phyloP scores from a whole-genome alignment of 83 land plant genomes.

The Diphasiastrum complanatum region DNA sequence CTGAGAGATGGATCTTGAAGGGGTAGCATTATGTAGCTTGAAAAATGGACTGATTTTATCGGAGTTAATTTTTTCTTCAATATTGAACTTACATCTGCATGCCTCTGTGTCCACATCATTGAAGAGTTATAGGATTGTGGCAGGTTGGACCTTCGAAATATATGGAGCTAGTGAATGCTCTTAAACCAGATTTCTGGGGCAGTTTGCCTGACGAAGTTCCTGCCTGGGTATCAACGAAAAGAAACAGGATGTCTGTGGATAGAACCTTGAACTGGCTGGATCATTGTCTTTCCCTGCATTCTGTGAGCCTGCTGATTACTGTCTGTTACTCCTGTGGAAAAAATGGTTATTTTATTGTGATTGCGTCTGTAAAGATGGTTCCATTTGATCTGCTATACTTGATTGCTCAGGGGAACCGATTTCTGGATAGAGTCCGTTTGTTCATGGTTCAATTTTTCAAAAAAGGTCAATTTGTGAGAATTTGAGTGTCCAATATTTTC shows the following conservation, averaged over 20 bases:
- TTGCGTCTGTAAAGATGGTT: neutral
- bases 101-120: neutral
- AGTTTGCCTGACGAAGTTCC: constrained; percentile 36
- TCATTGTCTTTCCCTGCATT: constrained; percentile 25
- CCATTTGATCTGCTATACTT: too few species aligned
- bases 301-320: constrained; percentile 24
- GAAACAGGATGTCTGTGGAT: constrained; percentile 34
- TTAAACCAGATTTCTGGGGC: constrained; percentile 34
- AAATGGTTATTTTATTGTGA: too few species aligned
- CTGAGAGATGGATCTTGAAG: too few species aligned
- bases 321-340: neutral
- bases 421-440: too few species aligned
- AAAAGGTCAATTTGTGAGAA: too few species aligned
- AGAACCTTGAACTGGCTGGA: constrained; percentile 39
- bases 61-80: too few species aligned
- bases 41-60: too few species aligned
- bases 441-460: too few species aligned
- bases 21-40: too few species aligned
- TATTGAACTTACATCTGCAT: neutral
- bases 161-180: constrained; percentile 32
- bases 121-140: constrained; percentile 3
- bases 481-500: too few species aligned
- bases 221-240: constrained; percentile 21
- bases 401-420: too few species aligned
- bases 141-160: constrained; percentile 33